Conservation (phyloP, 306 rosid species). For the Quercus bicolor region DNA sequence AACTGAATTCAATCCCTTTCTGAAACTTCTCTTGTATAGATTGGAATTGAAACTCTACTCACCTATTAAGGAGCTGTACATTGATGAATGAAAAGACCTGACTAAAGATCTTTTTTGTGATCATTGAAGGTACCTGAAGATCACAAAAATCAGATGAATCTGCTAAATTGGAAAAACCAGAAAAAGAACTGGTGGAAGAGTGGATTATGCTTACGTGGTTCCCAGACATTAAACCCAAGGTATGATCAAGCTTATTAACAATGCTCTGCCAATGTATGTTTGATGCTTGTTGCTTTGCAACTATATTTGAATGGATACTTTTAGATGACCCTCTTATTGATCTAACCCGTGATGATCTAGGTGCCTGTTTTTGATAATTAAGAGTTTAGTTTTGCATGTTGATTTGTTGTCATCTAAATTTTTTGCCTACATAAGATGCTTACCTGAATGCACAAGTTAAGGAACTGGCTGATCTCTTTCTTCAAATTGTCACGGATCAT, state of each 20-base stretch:
- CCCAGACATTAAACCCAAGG: slow-evolving; percentile 49
- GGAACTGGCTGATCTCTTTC: slow-evolving; percentile 82
- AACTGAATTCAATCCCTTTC: neutral
- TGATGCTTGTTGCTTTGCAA: slow-evolving; percentile 82
- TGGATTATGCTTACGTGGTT: slow-evolving; percentile 55
- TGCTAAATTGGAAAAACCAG: neutral
- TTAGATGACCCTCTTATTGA: slow-evolving; percentile 75
- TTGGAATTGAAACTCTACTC: slow-evolving; percentile 18
- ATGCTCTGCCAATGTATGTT: slow-evolving; percentile 83
- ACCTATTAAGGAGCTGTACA: slow-evolving; percentile 89
- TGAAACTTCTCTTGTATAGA: slow-evolving; percentile 2
- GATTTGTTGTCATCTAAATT: neutral
- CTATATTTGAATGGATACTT: slow-evolving; percentile 67
- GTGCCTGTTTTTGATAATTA: slow-evolving; percentile 57
- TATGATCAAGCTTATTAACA: slow-evolving; percentile 61
- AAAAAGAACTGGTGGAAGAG: slow-evolving; percentile 4
- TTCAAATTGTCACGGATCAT: slow-evolving; percentile 75
- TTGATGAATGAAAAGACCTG: slow-evolving; percentile 88
- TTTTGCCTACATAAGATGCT: slow-evolving; percentile 10
- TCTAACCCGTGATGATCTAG: slow-evolving; percentile 61
- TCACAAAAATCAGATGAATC: slow-evolving; percentile 16
- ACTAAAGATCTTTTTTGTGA: slow-evolving; percentile 67
- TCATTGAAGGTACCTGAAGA: slow-evolving; percentile 69
- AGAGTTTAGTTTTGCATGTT: neutral
- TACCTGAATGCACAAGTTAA: slow-evolving; percentile 86